Evolutionary conservation across 129 eudicot genomes (phyloP), one percentile per base, ranked within the genome.

Genomic region (Oenanthe sinensis): DNA sequence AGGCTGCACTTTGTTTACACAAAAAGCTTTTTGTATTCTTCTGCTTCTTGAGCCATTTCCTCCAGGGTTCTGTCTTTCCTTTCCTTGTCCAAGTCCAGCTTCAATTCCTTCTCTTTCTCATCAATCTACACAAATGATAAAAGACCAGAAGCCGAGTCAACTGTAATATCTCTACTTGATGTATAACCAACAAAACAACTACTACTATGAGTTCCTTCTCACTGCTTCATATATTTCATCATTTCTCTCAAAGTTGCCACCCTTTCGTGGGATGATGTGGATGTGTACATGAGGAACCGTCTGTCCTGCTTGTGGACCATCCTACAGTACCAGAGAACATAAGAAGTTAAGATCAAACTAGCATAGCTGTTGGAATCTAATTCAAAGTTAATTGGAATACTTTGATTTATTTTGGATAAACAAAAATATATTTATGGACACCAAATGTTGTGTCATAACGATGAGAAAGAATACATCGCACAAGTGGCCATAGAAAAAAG

Each of bases 191-290:
- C 49, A 74, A 30, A n/a, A 9, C 11, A 74, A 3, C 58, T 55
- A 45, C 30, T n/a, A 12, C 16, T 58, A 33, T 30, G 39, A 55
- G 39, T 65, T 52, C 45, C 44, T 48, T 80, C 97, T 87, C 88
- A 94, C 98, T 78, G 97, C 98, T 33, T 94, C 98, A 79, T 94
- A 94, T 20, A 94, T 94, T 85, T 94, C 97, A 71, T 94, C 98
- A 78, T 94, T 94, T 33, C 86, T 90, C 88, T 90, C 92, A 85
- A 94, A 94, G 82, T 94, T 97, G 0, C 97, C 96, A 14, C 82
- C 83, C 87, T 86, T 91, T 1, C 97, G 88, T 13, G 98, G 98
- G 44, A 94, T 81, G 80, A 94, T 88, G 86, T 94, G 98, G 81
- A 94, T 85, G 79, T 94, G 97, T 78, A 94, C 97, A 84, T 94